Evolutionary conservation across 352 stramenopile species (phyloP), one percentile per base, ranked within the genome.

Genomic region (Phytopythium chamaehyphon): DNA sequence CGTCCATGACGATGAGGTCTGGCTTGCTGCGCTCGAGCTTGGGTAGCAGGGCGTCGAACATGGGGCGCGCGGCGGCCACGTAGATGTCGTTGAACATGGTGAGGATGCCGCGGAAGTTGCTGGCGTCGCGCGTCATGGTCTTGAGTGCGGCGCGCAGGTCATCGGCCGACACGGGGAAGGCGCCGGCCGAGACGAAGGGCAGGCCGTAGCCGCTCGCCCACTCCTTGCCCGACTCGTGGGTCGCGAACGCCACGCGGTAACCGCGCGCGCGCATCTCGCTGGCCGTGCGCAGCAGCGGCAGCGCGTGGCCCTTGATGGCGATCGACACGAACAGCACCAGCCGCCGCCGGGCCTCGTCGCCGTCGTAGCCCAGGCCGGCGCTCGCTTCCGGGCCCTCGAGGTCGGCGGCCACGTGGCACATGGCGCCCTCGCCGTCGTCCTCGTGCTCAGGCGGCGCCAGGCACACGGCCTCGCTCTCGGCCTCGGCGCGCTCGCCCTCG

Each of bases 21-120:
- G 84, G 79, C 16, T 35, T 52, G 6, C 56, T 59, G 16, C 36
- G 50, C 6, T 67, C 31, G 4, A 93, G 42, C 6, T 85, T 69
- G 15, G 71, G 64, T 24, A 89, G 50, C 18, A 96, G 53, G 6
- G 77, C 72, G 31, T 90, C 76, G 55, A 79, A 94, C 80, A 96
- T 92, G 10, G 82, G 79, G 0, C 73, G 74, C 14, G 78, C 82
- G 3, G 83, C 79, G 12, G 73, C 74, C 11, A 93, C 70, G 67
- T 91, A 93, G 37, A 93, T 87, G 51, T 94, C 84, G 62, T 84
- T 93, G 63, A 94, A 90, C 77, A 94, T 92, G 56, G 80, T 91
- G 37, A 94, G 55, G 64, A 94, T 91, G 38, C 82, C 82, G 45
- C 82, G 75, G 53, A 94, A 92, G 56, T 84, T 92, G 49, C 79